Evolutionary conservation across 345 rosid species (phyloP), one percentile per base, ranked within the genome.

Genomic region (Eutrema heterophyllum): DNA sequence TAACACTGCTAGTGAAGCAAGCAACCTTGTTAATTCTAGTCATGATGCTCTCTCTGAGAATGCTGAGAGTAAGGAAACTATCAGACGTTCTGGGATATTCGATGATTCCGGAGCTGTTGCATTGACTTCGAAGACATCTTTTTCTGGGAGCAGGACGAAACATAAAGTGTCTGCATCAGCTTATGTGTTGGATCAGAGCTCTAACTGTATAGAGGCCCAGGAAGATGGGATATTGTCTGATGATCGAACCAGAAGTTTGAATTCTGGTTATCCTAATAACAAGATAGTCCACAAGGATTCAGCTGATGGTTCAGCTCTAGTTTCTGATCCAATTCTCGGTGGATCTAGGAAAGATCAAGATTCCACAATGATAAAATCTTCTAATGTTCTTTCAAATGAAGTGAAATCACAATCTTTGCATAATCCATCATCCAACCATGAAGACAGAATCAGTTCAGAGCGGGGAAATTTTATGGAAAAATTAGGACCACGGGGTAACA

Each of bases 1-100:
- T 71, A 83, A 73, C 58, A 68, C 83, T 39, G 67, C 83, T 52
- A 82, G 86, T 84, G 91, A 86, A 82, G 84, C 88, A 75, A 86
- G 92, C 75, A 86, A 88, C 72, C 69, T 77, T 48, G 84, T 80
- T 58, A 80, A 71, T 78, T 83, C 86, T 21, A 83, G 74, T 83
- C 86, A 75, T 71, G 93, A 85, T 82, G 76, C 89, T 64, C 58
- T 84, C 71, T 84, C 83, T 63, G 88, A 83, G 68, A 85, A 73
- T 85, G 86, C 83, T 6, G 87, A 87, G 68, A 92, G 88, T 69
- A 88, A 84, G 84, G 81, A 78, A 76, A 80, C 63, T 36, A 5
- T 64, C 48, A 84, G 84, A 83, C 68, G 77, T 59, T 82, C 84
- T 54, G 79, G 81, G 48, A 32, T 57, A 60, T 78, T 78, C 16